Conservation (phyloP, 1,284 basidiomycete genomes). For the Marasmius fiardii region DNA sequence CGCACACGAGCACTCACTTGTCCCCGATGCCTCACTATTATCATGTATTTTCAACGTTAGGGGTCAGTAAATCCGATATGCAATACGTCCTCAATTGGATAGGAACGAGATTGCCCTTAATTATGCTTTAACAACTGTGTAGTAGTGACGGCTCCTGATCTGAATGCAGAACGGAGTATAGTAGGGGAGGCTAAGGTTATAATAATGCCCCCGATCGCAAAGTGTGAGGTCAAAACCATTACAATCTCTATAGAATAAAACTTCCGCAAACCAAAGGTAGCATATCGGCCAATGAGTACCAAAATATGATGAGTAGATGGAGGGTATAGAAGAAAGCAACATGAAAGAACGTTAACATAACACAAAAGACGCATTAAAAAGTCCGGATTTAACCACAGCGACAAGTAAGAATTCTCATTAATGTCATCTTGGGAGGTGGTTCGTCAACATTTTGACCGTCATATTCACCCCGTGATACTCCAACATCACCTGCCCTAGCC, state of each 20-base stretch:
- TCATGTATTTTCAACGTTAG: no score
- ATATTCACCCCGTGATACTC: slow-evolving; percentile 57
- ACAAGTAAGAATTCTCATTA: slow-evolving; percentile 73
- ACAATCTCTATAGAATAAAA: slow-evolving; percentile 2
- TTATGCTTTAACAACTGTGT: no score
- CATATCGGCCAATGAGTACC: slow-evolving; percentile 11
- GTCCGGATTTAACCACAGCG: slow-evolving; percentile 54
- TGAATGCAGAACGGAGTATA: no score
- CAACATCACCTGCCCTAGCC: slow-evolving; percentile 62
- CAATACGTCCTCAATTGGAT: no score
- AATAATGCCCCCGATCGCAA: no score
- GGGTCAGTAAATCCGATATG: no score
- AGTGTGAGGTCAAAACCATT: not conserved
- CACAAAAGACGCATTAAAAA: slow-evolving; percentile 19
- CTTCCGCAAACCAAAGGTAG: slow-evolving; percentile 9
- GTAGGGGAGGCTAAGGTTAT: no score
- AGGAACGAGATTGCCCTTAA: no score
- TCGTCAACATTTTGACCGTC: slow-evolving; percentile 55
- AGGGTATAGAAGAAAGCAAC: slow-evolving; percentile 24
- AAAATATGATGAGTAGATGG: slow-evolving; percentile 20
- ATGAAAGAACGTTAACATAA: slow-evolving; percentile 18
- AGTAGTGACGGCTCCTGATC: no score
- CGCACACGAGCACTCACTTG: no score
- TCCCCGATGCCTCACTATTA: no score
- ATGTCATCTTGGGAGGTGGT: slow-evolving; percentile 48